phyloP scores from a whole-genome alignment of 2,329 filamentous ascomycete genomes.

The Zasmidium cellare region DNA sequence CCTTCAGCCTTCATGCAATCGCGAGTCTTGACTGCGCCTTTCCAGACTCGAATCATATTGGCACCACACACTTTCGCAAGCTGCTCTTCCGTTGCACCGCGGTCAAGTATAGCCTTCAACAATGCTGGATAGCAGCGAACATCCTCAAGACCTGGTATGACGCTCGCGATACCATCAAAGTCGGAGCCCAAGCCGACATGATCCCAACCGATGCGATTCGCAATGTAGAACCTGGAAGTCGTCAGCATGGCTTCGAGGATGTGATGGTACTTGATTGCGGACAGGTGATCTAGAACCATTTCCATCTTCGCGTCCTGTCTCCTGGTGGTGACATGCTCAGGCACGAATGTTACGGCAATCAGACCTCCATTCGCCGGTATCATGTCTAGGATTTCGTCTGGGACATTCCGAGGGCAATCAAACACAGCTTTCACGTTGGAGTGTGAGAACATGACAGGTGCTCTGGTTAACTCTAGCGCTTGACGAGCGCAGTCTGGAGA shows the following conservation, averaged over 20 bases:
- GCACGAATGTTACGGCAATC: conserved; percentile 44
- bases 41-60: conserved; percentile 41
- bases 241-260: not conserved
- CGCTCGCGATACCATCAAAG: conserved; percentile 36
- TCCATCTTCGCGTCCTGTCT: conserved; percentile 35
- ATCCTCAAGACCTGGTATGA: conserved; percentile 33
- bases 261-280: not conserved
- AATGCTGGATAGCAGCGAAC: conserved; percentile 39
- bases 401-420: conserved; percentile 41
- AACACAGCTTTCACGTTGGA: conserved; percentile 26
- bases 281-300: conserved; percentile 37
- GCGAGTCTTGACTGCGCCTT: conserved; percentile 22
- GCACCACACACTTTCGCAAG: conserved; percentile 39
- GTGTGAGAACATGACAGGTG: conserved; percentile 22
- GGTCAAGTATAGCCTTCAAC: conserved; percentile 38
- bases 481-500: conserved; percentile 19
- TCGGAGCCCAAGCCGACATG: conserved; percentile 42
- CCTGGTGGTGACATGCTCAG: conserved; percentile 36
- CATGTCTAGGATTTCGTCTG: conserved; percentile 41
- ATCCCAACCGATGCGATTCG: conserved; percentile 35
- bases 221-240: conserved; percentile 15
- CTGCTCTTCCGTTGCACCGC: conserved; percentile 42
- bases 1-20: conserved; percentile 34
- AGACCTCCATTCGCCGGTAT: conserved; percentile 42
- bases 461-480: conserved; percentile 24